phyloP scores from a whole-genome alignment of 2,329 filamentous ascomycete genomes.

The Chaetomiaceae sp. region DNA sequence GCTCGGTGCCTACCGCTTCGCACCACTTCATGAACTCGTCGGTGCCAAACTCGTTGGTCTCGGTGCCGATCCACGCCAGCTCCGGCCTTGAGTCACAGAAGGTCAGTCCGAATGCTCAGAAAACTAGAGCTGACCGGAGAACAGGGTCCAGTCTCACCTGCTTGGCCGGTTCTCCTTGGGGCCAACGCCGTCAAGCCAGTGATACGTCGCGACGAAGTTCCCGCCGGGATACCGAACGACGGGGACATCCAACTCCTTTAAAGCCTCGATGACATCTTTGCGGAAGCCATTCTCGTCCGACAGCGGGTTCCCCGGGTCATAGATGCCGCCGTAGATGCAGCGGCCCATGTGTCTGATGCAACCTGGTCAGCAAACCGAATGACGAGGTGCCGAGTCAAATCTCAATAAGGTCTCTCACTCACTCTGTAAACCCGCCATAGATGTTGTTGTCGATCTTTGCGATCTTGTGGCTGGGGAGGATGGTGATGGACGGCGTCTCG shows the following conservation, averaged over 20 bases:
- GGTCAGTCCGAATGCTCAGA: too few species aligned
- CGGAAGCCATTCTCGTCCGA: constrained; percentile 72
- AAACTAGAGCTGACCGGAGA: too few species aligned
- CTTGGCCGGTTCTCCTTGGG: constrained; percentile 63
- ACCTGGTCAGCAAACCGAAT: too few species aligned
- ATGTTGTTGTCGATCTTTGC: constrained; percentile 75
- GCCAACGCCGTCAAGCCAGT: constrained; percentile 79
- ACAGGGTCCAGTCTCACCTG: constrained; percentile 18
- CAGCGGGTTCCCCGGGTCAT: constrained; percentile 69
- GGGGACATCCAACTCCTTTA: constrained; percentile 69
- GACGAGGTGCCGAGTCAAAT: too few species aligned
- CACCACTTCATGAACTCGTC: constrained; percentile 87
- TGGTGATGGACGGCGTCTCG: constrained; percentile 58
- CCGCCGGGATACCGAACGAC: constrained; percentile 78
- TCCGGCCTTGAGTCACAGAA: constrained; percentile 54
- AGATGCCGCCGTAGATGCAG: constrained; percentile 83
- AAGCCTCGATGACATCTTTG: constrained; percentile 68
- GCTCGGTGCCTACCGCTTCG: constrained; percentile 64
- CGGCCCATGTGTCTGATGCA: constrained; percentile 76
- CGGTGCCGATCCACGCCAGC: constrained; percentile 72
- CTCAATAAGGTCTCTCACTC: constrained; percentile 29
- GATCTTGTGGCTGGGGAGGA: constrained; percentile 60
- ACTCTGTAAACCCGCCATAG: constrained; percentile 83
- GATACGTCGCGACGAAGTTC: constrained; percentile 80
- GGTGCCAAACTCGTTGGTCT: constrained; percentile 76